Base-by-base conservation (phyloP, 2,329 filamentous ascomycete genomes). In the Neocatenulostroma microsporum region DNA sequence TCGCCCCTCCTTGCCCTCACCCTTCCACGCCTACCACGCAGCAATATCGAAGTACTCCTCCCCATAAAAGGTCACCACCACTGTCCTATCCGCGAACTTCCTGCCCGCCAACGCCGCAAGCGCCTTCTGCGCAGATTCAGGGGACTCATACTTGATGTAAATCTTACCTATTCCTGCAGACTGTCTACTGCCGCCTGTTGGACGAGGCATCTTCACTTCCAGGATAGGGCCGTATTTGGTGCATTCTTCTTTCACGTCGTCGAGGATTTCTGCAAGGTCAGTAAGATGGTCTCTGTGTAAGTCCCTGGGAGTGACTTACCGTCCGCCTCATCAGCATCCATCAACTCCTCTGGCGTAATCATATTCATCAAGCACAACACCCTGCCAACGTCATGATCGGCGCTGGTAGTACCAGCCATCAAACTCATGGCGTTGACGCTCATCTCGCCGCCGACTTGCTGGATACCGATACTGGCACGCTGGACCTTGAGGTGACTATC, bases 341-440 rank as follows among this genome's bases (percentile, higher is more conserved):
- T 78, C 17, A 98, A 69, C 63, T 98, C 91, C 53, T 98, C 91
- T 0, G 87, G 74, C 0, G 91, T 98, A 23, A 98, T 89, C 91
- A 98, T 98, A 68, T 98, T 98, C 56, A 98, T 76, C 44, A 98
- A 69, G 64, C 94, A 89, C 42, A 98, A 62, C 12, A 98, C 89
- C 38, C 84, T 77, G 47, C 84, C 84, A 42, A 81, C 78, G 50
- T 94, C 87, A 21, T 83, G 70, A 38, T 74, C 74, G 24, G 84
- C 82, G 3, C 80, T 85, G 26, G 50, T 50, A 14, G 91, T 94
- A 40, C 89, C 88, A 24, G 91, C 91, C 52, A 98, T 83, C 76
- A 95, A 87, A 34, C 88, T 94, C 80, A 98, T 96, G 45, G 91
- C 91, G 51, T 91, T 93, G 45, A 98, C 89, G 37, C 89, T 86